These are phyloP conservation scores for Solanum tarijense DNA, from an alignment of 257 asterid genomes.

Conservation along the genomic window DNA sequence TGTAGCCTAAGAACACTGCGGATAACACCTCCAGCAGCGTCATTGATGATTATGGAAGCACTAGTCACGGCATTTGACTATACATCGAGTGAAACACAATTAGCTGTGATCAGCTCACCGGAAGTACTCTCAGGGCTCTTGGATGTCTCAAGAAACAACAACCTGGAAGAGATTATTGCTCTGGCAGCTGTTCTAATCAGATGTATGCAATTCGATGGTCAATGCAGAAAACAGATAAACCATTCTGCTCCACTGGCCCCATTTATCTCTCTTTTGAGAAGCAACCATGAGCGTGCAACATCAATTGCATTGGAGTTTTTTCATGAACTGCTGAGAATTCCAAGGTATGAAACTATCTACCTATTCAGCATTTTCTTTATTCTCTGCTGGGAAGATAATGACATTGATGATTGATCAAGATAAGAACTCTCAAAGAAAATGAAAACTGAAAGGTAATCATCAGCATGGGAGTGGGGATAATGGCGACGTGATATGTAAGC, in stretches of 20 bases:
- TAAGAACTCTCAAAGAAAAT: not conserved
- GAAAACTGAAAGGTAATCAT: not conserved
- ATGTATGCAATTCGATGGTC: conserved; percentile 68
- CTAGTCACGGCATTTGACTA: conserved; percentile 62
- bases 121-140: conserved; percentile 60
- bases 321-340: conserved; percentile 64
- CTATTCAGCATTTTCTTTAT: not conserved
- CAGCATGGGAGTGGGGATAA: not conserved
- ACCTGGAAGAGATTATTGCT: conserved; percentile 56
- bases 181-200: conserved; percentile 65
- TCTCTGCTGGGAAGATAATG: not conserved
- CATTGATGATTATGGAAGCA: conserved; percentile 70
- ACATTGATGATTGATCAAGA: not conserved
- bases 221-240: conserved; percentile 51
- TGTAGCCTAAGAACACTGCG: conserved; percentile 22
- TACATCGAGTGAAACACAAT: conserved; percentile 50
- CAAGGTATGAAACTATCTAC: conserved; percentile 30
- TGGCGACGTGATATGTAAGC: not conserved
- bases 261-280: conserved; percentile 53
- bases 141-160: conserved; percentile 52
- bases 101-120: conserved; percentile 69
- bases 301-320: conserved; percentile 54
- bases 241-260: conserved; percentile 38
- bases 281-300: conserved; percentile 59
- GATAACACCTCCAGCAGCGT: conserved; percentile 75